A percentile compares a stretch with the other conserved stretches of the same genome.
Evolutionary conservation across 2,329 filamentous ascomycete species (phyloP).

Genomic region (Sarocladium oryzae): DNA sequence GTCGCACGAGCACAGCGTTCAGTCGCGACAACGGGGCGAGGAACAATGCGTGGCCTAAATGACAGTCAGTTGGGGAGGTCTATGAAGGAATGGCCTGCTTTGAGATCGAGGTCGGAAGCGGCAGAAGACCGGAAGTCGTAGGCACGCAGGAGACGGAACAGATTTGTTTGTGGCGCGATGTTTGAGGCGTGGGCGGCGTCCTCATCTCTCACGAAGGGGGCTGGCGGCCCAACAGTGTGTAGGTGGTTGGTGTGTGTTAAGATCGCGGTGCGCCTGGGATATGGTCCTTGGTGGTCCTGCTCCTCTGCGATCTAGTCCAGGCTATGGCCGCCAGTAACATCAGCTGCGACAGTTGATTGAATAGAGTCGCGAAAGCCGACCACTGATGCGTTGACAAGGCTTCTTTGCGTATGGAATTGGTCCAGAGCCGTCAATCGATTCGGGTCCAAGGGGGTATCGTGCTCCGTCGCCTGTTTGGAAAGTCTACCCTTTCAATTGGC

Average conservation of each 20-base stretch:
- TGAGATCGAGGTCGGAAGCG: background rate
- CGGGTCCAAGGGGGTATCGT: constrained; percentile 1
- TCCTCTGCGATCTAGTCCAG: no score
- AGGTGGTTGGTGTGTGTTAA: no score
- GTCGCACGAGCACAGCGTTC: background rate
- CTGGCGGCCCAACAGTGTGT: no score
- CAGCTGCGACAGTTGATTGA: no score
- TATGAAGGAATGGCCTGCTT: no score
- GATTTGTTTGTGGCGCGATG: no score
- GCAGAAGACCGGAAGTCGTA: background rate
- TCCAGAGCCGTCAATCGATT: background rate
- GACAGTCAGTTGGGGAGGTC: constrained; percentile 1
- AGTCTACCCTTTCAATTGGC: background rate
- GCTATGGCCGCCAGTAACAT: no score
- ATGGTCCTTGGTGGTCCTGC: no score
- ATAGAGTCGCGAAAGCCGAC: background rate
- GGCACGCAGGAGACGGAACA: background rate
- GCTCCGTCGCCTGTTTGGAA: background rate
- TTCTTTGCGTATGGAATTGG: background rate
- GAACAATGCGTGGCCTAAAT: background rate
- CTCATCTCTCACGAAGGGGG: no score
- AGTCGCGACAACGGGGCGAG: background rate
- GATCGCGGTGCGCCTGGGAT: background rate
- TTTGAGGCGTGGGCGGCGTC: no score
- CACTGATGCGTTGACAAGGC: background rate